phyloP scores from a whole-genome alignment of 1,284 basidiomycete genomes.

The Rhizoctonia solani region DNA sequence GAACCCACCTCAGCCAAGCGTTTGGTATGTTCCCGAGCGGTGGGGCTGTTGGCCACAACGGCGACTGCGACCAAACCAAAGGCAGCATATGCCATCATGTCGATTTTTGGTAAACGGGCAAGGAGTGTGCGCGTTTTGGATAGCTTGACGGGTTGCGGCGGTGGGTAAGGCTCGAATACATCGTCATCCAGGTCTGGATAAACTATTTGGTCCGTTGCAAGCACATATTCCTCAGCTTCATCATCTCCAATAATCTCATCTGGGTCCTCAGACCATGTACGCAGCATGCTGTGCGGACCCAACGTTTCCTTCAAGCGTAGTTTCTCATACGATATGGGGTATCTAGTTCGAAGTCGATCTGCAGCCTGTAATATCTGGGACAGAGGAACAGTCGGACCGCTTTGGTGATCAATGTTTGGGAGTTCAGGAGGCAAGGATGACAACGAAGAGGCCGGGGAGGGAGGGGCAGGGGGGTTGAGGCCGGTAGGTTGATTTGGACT shows the following conservation, averaged over 20 bases:
- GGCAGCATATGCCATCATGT: slow-evolving; percentile 1
- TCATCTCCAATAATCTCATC: slow-evolving; percentile 54
- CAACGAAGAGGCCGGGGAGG: slow-evolving; percentile 11
- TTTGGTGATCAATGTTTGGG: background rate
- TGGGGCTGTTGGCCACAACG: slow-evolving; percentile 18
- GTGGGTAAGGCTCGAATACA: slow-evolving; percentile 26
- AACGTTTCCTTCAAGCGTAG: slow-evolving; percentile 59
- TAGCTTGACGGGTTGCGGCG: background rate
- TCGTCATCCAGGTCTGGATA: slow-evolving; percentile 54
- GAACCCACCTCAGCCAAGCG: slow-evolving; percentile 22
- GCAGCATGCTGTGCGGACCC: slow-evolving; percentile 65
- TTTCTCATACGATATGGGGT: background rate
- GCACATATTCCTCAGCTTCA: slow-evolving; percentile 65
- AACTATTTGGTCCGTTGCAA: slow-evolving; percentile 55
- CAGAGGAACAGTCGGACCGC: slow-evolving; percentile 48
- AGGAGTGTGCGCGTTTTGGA: background rate
- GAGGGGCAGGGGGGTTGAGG: background rate
- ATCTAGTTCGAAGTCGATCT: slow-evolving; percentile 3
- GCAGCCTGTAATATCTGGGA: slow-evolving; percentile 38
- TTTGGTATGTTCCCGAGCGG: background rate
- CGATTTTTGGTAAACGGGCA: background rate
- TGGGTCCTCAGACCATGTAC: slow-evolving; percentile 57
- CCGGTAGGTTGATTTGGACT: background rate
- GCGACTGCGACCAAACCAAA: background rate
- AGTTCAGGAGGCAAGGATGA: slow-evolving; percentile 1